Percentiles rank a stretch among this genome's conserved stretches.
Conservation (phyloP, 108 stramenopile genomes). For the Cylindrotheca fusiformis region DNA sequence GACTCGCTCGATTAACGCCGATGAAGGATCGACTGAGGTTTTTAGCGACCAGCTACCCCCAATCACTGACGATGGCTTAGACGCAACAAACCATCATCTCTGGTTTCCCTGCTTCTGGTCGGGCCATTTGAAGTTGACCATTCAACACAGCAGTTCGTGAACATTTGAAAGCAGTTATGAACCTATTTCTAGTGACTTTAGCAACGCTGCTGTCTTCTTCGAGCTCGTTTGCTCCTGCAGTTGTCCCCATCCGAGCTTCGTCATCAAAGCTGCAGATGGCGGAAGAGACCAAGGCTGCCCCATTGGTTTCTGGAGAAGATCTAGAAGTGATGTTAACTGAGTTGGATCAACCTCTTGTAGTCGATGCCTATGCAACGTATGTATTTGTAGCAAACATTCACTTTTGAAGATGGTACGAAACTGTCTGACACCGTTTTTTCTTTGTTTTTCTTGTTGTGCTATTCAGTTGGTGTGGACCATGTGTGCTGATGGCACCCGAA, state of each 20-base stretch:
- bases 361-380: slow-evolving; percentile 88
- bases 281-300: not conserved
- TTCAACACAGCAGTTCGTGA: too few species aligned
- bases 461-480: slow-evolving; percentile 61
- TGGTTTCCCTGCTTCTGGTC: too few species aligned
- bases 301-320: slow-evolving; percentile 65
- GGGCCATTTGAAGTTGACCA: too few species aligned
- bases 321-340: slow-evolving; percentile 75
- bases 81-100: too few species aligned
- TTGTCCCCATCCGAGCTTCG: not conserved
- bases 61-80: too few species aligned
- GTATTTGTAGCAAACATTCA: not conserved
- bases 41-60: too few species aligned
- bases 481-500: slow-evolving; percentile 80
- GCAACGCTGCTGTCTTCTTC: not conserved
- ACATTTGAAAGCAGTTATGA: too few species aligned
- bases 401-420: not conserved
- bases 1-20: too few species aligned
- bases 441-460: slow-evolving; percentile 1
- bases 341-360: slow-evolving; percentile 70
- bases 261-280: not conserved
- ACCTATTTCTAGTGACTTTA: too few species aligned
- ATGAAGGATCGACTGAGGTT: too few species aligned
- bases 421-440: not conserved
- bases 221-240: slow-evolving; percentile 2